These are phyloP conservation scores for Holtermanniella nyarrowii DNA, from an alignment of 768 basidiomycete species.

Conservation along the genomic window DNA sequence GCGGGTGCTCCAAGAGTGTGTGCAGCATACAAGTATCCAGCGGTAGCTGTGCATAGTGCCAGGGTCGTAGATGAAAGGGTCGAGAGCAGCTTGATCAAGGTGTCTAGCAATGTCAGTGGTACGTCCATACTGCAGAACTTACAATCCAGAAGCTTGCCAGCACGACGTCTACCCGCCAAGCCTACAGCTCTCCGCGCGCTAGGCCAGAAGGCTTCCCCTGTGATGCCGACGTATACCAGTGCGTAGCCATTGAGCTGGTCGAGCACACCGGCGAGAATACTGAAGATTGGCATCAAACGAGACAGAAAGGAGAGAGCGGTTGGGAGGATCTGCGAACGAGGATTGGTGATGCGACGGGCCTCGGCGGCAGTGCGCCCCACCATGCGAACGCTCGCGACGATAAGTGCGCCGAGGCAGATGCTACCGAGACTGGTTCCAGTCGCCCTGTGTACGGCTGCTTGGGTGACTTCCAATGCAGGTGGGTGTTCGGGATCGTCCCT, in stretches of 20 bases:
- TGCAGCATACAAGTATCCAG: slow-evolving; percentile 80
- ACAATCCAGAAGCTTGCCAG: slow-evolving; percentile 41
- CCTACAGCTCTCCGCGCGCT: slow-evolving; percentile 52
- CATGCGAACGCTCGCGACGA: slow-evolving; percentile 60
- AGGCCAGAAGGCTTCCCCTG: slow-evolving; percentile 60
- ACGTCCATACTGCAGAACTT: slow-evolving; percentile 8
- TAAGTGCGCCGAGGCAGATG: slow-evolving; percentile 62
- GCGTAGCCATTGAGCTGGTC: slow-evolving; percentile 57
- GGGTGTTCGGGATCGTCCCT: slow-evolving; percentile 20
- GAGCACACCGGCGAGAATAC: slow-evolving; percentile 40
- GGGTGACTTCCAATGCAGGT: slow-evolving; percentile 50
- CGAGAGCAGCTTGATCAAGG: slow-evolving; percentile 58
- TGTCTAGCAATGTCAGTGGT: slow-evolving; percentile 47
- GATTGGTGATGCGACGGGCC: slow-evolving; percentile 26
- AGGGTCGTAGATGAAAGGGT: slow-evolving; percentile 60
- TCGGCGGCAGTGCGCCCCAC: slow-evolving; percentile 41
- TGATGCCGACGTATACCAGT: slow-evolving; percentile 63
- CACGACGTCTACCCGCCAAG: slow-evolving; percentile 40
- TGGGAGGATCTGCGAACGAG: slow-evolving; percentile 31
- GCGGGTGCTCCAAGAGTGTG: slow-evolving; percentile 62
- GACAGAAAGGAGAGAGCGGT: slow-evolving; percentile 32
- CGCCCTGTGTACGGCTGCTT: slow-evolving; percentile 66
- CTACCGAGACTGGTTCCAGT: slow-evolving; percentile 73
- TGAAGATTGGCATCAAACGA: slow-evolving; percentile 35
- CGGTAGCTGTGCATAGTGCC: slow-evolving; percentile 68